A percentile compares a stretch with the other conserved stretches of the same genome.
Conservation (phyloP, 805 yeast species). For the Ogataea nitratoaversa region DNA sequence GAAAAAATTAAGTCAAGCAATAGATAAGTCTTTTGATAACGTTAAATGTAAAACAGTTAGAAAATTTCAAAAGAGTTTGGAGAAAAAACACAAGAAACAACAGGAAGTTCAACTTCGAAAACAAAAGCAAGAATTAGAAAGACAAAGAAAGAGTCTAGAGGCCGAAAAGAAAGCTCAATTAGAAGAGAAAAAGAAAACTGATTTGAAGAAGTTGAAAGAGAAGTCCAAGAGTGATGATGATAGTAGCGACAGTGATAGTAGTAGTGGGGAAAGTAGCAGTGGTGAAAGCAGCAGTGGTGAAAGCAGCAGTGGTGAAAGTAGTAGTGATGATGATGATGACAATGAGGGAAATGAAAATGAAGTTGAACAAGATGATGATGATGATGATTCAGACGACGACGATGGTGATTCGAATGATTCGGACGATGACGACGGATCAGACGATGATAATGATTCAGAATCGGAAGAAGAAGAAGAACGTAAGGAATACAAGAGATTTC, state of each 20-base stretch:
- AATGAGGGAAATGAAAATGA: not conserved
- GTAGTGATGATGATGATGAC: conserved; percentile 1
- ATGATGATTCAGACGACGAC: conserved; percentile 4
- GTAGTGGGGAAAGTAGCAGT: conserved; percentile 5
- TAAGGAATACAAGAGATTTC: conserved; percentile 15
- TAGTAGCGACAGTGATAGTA: conserved; percentile 8
- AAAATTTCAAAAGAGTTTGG: conserved; percentile 29
- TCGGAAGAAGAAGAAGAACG: conserved; percentile 6
- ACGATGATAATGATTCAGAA: conserved; percentile 6
- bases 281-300: conserved; percentile 1
- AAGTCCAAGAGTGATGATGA: conserved; percentile 8
- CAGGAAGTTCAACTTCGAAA: conserved; percentile 14
- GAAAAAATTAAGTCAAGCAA: conserved; percentile 18
- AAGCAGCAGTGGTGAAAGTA: conserved; percentile 7
- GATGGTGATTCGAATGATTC: conserved; percentile 3
- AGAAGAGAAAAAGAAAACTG: conserved; percentile 4
- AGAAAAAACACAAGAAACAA: conserved; percentile 13
- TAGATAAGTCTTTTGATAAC: conserved; percentile 10
- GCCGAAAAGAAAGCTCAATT: conserved; percentile 3
- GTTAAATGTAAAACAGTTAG: conserved; percentile 19
- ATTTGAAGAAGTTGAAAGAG: not conserved
- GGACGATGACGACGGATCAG: conserved; percentile 4
- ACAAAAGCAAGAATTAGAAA: conserved; percentile 14
- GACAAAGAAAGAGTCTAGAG: conserved; percentile 7
- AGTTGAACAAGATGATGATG: conserved; percentile 4